Conservation (phyloP, 2,329 filamentous ascomycete species). For the Pseudogymnoascus sp. region DNA sequence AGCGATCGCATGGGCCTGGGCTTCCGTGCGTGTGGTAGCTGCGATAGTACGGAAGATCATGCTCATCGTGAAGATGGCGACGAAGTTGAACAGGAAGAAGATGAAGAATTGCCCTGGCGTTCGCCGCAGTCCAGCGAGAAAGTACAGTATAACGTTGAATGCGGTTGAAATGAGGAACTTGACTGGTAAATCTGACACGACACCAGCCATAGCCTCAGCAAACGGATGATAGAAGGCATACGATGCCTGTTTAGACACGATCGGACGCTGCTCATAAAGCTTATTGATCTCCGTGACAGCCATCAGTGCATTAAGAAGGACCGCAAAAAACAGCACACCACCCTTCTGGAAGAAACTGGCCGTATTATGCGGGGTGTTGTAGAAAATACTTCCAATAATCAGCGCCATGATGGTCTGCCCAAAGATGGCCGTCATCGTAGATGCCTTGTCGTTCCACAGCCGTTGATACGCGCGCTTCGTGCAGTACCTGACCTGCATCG, state of each 20-base stretch:
- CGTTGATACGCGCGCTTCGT: constrained; percentile 67
- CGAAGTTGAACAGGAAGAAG: constrained; percentile 68
- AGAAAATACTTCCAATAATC: constrained; percentile 55
- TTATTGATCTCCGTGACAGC: constrained; percentile 61
- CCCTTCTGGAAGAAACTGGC: constrained; percentile 51
- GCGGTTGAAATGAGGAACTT: constrained; percentile 42
- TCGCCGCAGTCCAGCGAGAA: constrained; percentile 69
- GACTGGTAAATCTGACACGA: constrained; percentile 48
- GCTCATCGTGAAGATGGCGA: constrained; percentile 67
- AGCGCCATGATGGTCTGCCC: constrained; percentile 44
- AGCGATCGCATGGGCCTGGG: constrained; percentile 51
- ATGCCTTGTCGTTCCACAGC: constrained; percentile 46
- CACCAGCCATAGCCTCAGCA: constrained; percentile 45
- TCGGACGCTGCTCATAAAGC: constrained; percentile 43
- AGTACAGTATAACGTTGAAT: constrained; percentile 55
- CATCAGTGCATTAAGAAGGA: constrained; percentile 56
- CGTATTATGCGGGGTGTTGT: constrained; percentile 44
- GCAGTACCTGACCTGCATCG: constrained; percentile 68
- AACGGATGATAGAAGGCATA: constrained; percentile 42
- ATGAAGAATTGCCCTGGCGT: constrained; percentile 74
- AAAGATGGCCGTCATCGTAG: constrained; percentile 12
- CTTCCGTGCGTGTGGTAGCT: constrained; percentile 60
- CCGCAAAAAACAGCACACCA: constrained; percentile 57
- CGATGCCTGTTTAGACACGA: constrained; percentile 38
- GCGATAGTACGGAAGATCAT: constrained; percentile 77